Base-by-base conservation (phyloP, 2,329 filamentous ascomycete genomes). In the Aureobasidium mangrovei region DNA sequence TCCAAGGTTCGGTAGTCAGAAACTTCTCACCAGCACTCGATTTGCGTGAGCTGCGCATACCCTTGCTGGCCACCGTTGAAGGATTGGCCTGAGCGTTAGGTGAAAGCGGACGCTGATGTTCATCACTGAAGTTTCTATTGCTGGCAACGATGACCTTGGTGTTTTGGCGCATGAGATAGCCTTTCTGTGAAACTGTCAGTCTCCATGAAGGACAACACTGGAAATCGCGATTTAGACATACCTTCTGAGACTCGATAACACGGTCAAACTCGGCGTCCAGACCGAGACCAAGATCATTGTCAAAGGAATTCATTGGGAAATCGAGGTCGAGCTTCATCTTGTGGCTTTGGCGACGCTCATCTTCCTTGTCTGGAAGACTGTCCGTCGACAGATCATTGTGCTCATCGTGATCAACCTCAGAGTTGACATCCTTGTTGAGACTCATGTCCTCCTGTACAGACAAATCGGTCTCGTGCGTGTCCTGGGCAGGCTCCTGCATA, bases 1-100 rank as follows among this genome's bases (percentile, higher is more conserved):
- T 95, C 93, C 93, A 98, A 12, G 93, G 93, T 71, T 97, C 93
- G 4, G 95, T 93, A 10, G 89, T 93, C 87, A 93, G 95, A 1
- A 90, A 94, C 68, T 94, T 88, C 59, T 76, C 74, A 8, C 56
- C 56, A 40, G 89, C 88, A 44, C 89, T 90, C 4, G 82, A 76
- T 63, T 88, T 83, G 65, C 94, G 88, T 31, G 88, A 83, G 29
- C 84, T 83, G 54, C 81, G 80, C 26, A 77, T 76, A 27, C 75
- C 72, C 69, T 69, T 29, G 77, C 57, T 76, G 27, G 76, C 72
- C 67, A 68, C 67, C 43, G 69, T 64, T 26, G 64, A 32, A 32
- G 57, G 42, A 18, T 39, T 51, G 18, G 42, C 27, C 8, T 57
- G 49, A 24, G 47, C 44, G 29, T 41, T 55, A 7, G 56, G 52